These are phyloP conservation scores for Cairneyella variabilis DNA, from an alignment of 495 filamentous ascomycete genomes.

Conservation along the genomic window DNA sequence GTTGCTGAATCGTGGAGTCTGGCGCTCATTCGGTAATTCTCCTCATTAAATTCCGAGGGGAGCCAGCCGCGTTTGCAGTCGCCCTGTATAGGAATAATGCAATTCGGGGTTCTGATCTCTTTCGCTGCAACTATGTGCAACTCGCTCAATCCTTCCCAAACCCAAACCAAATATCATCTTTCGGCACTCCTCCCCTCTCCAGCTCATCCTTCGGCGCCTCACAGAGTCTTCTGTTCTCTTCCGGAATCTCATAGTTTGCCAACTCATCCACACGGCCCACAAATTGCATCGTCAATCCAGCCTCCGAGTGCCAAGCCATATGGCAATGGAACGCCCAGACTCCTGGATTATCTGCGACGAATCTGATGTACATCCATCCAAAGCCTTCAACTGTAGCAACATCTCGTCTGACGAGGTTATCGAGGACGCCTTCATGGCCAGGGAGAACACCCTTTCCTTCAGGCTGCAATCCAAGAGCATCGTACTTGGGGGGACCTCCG, in stretches of 20 bases:
- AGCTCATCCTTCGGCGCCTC: constrained; percentile 14
- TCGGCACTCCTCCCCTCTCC: constrained; percentile 20
- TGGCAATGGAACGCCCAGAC: constrained; percentile 53
- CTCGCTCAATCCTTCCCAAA: too few relatives aligned
- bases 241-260: constrained; percentile 38
- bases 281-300: constrained; percentile 59
- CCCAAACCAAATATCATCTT: constrained; percentile 22
- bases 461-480: constrained; percentile 9
- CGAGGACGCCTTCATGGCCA: constrained; percentile 11
- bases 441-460: constrained; percentile 18
- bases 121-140: too few relatives aligned
- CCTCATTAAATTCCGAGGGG: too few relatives aligned
- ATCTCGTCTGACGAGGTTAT: constrained; percentile 55
- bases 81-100: too few relatives aligned
- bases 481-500: constrained; percentile 46
- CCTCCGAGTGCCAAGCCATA: constrained; percentile 55
- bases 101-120: too few relatives aligned
- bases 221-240: constrained; percentile 35
- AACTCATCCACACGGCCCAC: constrained; percentile 42
- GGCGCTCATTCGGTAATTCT: too few relatives aligned
- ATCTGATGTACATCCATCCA: constrained; percentile 48
- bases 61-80: too few relatives aligned
- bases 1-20: too few relatives aligned
- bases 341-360: constrained; percentile 45
- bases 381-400: constrained; percentile 49